Conservation (phyloP, 495 filamentous ascomycete species). For the Penicillium paradoxum region DNA sequence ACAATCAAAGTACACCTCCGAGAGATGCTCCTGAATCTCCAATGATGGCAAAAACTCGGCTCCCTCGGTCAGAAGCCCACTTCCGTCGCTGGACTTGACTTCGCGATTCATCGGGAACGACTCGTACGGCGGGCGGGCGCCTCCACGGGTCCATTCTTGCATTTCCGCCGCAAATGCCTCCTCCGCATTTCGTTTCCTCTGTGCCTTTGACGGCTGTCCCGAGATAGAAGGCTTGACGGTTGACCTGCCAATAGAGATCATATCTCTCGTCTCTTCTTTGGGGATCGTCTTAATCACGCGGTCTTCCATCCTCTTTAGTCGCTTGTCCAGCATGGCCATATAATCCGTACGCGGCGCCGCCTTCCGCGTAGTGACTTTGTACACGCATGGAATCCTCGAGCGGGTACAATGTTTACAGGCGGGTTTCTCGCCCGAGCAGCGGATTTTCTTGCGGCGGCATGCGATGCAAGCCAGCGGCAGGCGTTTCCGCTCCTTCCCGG, state of each 20-base stretch:
- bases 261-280: constrained; percentile 63
- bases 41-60: constrained; percentile 77
- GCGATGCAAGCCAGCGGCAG: constrained; percentile 93
- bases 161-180: constrained; percentile 83
- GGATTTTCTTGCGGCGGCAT: constrained; percentile 94
- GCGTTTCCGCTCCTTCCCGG: constrained; percentile 92
- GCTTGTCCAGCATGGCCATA: constrained; percentile 98
- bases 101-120: constrained; percentile 53
- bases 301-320: constrained; percentile 93
- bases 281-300: constrained; percentile 94
- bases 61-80: constrained; percentile 70
- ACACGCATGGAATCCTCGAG: constrained; percentile 94
- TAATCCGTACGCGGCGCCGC: constrained; percentile 96
- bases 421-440: constrained; percentile 95
- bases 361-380: constrained; percentile 93
- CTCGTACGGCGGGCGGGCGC: constrained; percentile 42
- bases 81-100: constrained; percentile 61
- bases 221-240: constrained; percentile 75
- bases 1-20: constrained; percentile 94
- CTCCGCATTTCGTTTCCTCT: constrained; percentile 81
- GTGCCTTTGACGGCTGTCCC: constrained; percentile 49
- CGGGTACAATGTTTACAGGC: constrained; percentile 95
- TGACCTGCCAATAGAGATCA: constrained; percentile 62
- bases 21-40: constrained; percentile 89
- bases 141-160: constrained; percentile 71